phyloP scores from a whole-genome alignment of 2,329 filamentous ascomycete genomes.

The Verticillium albo-atrum region DNA sequence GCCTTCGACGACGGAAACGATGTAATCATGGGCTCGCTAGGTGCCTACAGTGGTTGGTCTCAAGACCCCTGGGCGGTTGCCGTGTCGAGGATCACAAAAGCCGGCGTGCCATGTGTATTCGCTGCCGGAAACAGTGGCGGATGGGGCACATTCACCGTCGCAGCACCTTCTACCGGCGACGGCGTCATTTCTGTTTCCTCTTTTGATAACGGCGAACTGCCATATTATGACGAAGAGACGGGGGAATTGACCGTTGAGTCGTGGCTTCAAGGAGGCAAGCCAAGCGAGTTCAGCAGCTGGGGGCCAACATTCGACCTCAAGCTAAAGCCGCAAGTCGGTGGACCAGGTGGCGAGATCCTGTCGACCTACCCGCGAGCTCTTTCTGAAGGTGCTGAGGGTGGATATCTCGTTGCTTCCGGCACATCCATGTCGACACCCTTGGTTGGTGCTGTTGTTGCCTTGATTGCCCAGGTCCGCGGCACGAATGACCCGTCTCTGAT shows the following conservation, averaged over 20 bases:
- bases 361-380: constrained; percentile 28
- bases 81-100: constrained; percentile 30
- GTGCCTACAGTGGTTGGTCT: constrained; percentile 42
- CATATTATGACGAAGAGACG: not conserved
- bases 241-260: not conserved
- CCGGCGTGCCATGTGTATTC: constrained; percentile 13
- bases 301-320: constrained; percentile 35
- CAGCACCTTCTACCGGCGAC: constrained; percentile 6
- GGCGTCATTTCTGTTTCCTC: constrained; percentile 12
- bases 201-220: not conserved
- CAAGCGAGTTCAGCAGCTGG: constrained; percentile 35
- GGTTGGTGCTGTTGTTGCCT: constrained; percentile 42
- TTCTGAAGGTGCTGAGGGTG: too few species aligned
- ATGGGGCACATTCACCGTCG: constrained; percentile 5
- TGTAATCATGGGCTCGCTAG: constrained; percentile 48
- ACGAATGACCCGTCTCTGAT: constrained; percentile 42
- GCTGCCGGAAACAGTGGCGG: constrained; percentile 14
- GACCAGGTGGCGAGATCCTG: constrained; percentile 33
- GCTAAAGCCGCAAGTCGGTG: constrained; percentile 37
- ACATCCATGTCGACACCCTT: constrained; percentile 40
- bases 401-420: constrained; percentile 30
- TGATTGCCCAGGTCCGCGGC: constrained; percentile 47
- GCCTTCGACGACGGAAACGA: constrained; percentile 54
- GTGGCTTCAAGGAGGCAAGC: constrained; percentile 20
- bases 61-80: constrained; percentile 45